These are phyloP conservation scores for Brettanomyces custersianus DNA, from an alignment of 805 yeast species.

Conservation along the genomic window DNA sequence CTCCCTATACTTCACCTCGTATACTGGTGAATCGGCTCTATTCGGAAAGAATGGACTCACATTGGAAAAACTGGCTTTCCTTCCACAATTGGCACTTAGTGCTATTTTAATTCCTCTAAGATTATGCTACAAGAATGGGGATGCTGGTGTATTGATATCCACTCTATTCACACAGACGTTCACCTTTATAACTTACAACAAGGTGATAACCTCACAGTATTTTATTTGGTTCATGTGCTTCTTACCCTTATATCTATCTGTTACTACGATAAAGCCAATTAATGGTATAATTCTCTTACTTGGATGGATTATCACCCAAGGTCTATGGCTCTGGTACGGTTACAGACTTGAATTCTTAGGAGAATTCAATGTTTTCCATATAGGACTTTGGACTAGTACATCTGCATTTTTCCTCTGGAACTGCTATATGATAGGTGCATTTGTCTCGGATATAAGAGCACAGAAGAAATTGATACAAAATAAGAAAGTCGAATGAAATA, in stretches of 20 bases:
- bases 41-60: constrained; percentile 6
- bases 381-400: constrained; percentile 19
- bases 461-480: background rate
- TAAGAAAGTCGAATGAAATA: too few species aligned
- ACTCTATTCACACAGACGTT: constrained; percentile 70
- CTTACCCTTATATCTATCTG: constrained; percentile 61
- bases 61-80: constrained; percentile 50
- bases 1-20: constrained; percentile 55
- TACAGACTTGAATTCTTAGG: constrained; percentile 79
- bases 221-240: constrained; percentile 90
- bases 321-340: constrained; percentile 69
- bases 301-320: constrained; percentile 69
- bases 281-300: constrained; percentile 34
- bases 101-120: constrained; percentile 49
- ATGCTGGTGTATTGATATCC: constrained; percentile 25
- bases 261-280: constrained; percentile 28
- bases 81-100: constrained; percentile 70
- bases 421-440: constrained; percentile 10
- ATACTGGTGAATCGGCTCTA: constrained; percentile 13
- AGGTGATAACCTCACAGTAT: constrained; percentile 89
- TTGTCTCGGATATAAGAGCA: constrained; percentile 12
- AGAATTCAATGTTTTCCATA: constrained; percentile 21
- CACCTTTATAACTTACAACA: constrained; percentile 69
- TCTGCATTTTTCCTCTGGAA: constrained; percentile 21
- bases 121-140: constrained; percentile 27